Base-by-base conservation (phyloP, 352 stramenopile genomes). In the Phytophthora pluvialis region DNA sequence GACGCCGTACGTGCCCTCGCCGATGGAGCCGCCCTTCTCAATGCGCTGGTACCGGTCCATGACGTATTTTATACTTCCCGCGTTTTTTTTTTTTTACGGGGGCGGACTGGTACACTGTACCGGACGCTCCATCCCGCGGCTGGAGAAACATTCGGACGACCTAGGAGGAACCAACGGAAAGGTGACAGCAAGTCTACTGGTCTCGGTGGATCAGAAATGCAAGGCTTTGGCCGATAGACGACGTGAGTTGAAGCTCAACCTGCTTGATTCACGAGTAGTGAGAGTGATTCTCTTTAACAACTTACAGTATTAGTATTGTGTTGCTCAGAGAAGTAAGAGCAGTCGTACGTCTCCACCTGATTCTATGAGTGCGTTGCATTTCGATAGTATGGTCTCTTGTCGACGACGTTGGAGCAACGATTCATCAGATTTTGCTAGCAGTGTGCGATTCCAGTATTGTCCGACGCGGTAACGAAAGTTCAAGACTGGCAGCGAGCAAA, bases 1-100 rank as follows among this genome's bases (percentile, higher is more conserved):
- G 25, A 99, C 92, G 65, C 96, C 96, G 75, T 99, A 99, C 11
- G 97, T 98, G 40, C 97, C 97, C 68, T 99, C 89, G 42, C 97
- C 97, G 67, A 97, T 90, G 46, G 88, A 93, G 1, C 88, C 90
- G 60, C 90, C 93, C 73, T 98, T 98, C 76, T 98, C 91, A 52
- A 98, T 95, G 74, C 91, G 93, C 69, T 97, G 81, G 79, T 98
- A 98, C 3, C 93, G 77, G 7, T 97, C 88, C 90, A 97, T 95
- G 8, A 42, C 49, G 33, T 26, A 45, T 11, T 38, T 46, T 13
- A 21, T 5, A 42, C 32, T 48, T 57, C 63, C 42, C 52, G 60
- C 71, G 53, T 56, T 70, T 75, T 78, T 69, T 61, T 38, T 56
- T 69, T 75, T 72, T 68, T 58, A 40, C 39, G 29, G 21, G 16